Base-by-base conservation (phyloP, 257 asterid genomes). In the Cinchona pubescens region DNA sequence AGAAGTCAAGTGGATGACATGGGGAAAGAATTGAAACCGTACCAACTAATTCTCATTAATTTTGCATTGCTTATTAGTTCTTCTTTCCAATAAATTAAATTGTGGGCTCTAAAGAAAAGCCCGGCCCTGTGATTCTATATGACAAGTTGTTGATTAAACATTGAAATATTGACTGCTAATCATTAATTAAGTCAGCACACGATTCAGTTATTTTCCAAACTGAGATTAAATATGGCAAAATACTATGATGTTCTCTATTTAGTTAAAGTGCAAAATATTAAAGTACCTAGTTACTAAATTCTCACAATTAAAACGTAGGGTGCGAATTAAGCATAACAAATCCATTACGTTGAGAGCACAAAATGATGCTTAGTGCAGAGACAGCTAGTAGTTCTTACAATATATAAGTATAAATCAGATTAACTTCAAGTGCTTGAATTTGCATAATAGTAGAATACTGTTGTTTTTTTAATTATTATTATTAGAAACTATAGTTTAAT, bases 1-100 rank as follows among this genome's bases (percentile, higher is more conserved):
- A 65, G 61, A 14, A 34, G 83, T 78, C 59, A 72, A 76, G 34
- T 35, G 12, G 49, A 78, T 74, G 74, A 82, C 78, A 40, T 74
- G n/a, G n/a, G 29, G 59, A 66, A 76, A 55, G 21, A 76, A 75
- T 66, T 68, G 74, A 79, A 69, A 4, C 60, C 58, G 76, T 49
- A 60, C 79, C 69, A 59, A 67, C 78, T 67, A 76, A 72, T 61
- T 48, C 34, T 76, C 58, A 51, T 51, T 18, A n/a, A n/a, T n/a
- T n/a, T 51, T 51, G 56, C 56, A 23, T 27, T 14, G 6, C 4
- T 27, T 0, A 1, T 27, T 4, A 40, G 29, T 42, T 15, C 21
- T 21, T 46, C 10, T 16, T 4, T 23, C 38, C 45, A 40, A 40
- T 40, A 40, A 2, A 2, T 40, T n/a, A n/a, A n/a, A n/a, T n/a